Evolutionary conservation across 805 yeast genomes (phyloP).

Genomic region (Pichia manshurica): DNA sequence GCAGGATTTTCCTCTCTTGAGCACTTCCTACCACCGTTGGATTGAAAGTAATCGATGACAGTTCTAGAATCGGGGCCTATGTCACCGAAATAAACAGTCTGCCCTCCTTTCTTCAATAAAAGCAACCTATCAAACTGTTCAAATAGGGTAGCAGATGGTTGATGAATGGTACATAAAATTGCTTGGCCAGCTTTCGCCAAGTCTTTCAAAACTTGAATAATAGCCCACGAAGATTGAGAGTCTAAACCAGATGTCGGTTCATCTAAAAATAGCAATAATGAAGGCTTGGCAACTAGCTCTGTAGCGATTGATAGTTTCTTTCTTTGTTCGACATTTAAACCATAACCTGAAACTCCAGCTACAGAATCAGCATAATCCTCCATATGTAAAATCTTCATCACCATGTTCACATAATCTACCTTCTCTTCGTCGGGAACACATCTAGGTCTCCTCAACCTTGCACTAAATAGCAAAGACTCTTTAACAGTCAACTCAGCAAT

Average conservation of each 20-base stretch:
- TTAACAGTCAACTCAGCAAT: conserved; percentile 45
- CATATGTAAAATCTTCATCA: conserved; percentile 37
- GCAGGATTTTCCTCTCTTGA: conserved; percentile 61
- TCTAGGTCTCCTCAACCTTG: conserved; percentile 41
- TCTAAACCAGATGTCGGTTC: conserved; percentile 60
- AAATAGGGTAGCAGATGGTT: conserved; percentile 43
- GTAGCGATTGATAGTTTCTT: conserved; percentile 51
- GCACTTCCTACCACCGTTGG: conserved; percentile 61
- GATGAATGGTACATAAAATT: conserved; percentile 52
- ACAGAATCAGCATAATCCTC: conserved; percentile 46
- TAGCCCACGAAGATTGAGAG: conserved; percentile 56
- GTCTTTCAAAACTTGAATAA: conserved; percentile 44
- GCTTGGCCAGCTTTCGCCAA: conserved; percentile 51
- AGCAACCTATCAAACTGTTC: conserved; percentile 37
- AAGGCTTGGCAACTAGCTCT: conserved; percentile 51
- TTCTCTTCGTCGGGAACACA: conserved; percentile 38
- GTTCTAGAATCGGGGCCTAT: conserved; percentile 40
- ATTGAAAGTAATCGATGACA: conserved; percentile 43
- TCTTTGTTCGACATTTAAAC: conserved; percentile 50
- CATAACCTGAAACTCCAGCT: conserved; percentile 41
- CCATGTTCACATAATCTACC: conserved; percentile 37
- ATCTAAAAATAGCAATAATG: conserved; percentile 47
- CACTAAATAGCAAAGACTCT: conserved; percentile 45
- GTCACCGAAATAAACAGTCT: conserved; percentile 50
- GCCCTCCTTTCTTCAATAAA: conserved; percentile 46